Base-by-base conservation (phyloP, 1,284 basidiomycete species). In the Schizophyllum amplum region DNA sequence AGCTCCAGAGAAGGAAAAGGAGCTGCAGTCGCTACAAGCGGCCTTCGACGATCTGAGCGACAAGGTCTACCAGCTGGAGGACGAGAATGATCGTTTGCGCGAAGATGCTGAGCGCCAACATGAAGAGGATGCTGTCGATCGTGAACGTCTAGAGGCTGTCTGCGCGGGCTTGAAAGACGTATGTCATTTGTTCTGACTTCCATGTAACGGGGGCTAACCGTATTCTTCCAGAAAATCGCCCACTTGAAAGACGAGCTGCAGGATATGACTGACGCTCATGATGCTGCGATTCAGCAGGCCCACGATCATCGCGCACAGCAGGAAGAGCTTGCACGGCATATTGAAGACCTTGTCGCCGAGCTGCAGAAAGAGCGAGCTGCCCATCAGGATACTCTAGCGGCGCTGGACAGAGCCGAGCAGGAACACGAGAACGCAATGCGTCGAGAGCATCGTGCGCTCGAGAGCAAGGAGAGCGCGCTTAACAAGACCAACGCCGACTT, bases 81-180 rank as follows among this genome's bases (percentile, higher is more conserved):
- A 84, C 55, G 85, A 87, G 65, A 72, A 78, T 42, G 84, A 88
- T 56, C 66, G 70, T 24, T 53, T 74, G 47, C 68, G 69, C 52
- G 74, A 77, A 50, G 70, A 79, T n/a, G 53, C 47, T 47, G 61
- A 62, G 17, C 59, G 61, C 17, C 5, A 57, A 7, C 73, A 73
- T 26, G 82, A 85, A 60, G 83, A 90, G 47, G 84, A 92, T 56
- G 80, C 77, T 21, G 79, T 82, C 47, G 86, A 92, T 66, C 79
- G 84, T 53, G 82, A 87, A 55, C 76, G 87, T 51, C 76, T 92
- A 5, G 87, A 92, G 62, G 84, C 82, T 21, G 73, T 94, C 4
- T 75, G 83, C 27, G 72, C 76, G 17, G 87, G 87, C 2, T 77
- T 94, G 51, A 94, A 94, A 69, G 89, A 94, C 69, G 92, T 87